Conservation (phyloP, 2,329 filamentous ascomycete genomes). For the Hymenoscyphus repandus region DNA sequence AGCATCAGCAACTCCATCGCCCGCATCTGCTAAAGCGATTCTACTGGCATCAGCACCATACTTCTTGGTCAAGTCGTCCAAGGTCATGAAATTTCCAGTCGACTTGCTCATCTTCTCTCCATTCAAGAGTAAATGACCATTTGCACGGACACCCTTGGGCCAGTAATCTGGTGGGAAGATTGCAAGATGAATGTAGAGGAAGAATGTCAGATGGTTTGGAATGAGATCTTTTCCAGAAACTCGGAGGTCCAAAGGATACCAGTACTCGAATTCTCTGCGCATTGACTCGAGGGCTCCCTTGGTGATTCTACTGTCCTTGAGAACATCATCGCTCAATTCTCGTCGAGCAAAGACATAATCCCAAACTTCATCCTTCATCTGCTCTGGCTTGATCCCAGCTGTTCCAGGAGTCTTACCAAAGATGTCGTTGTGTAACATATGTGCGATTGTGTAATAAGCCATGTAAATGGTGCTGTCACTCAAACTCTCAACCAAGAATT, state of each 20-base stretch:
- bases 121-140: slow-evolving; percentile 91
- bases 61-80: slow-evolving; percentile 80
- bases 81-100: slow-evolving; percentile 93
- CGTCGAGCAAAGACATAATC: slow-evolving; percentile 87
- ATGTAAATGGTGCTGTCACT: slow-evolving; percentile 92
- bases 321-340: slow-evolving; percentile 60
- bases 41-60: slow-evolving; percentile 91
- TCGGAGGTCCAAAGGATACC: slow-evolving; percentile 87
- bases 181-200: slow-evolving; percentile 87
- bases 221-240: slow-evolving; percentile 91
- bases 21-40: slow-evolving; percentile 88
- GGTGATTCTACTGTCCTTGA: slow-evolving; percentile 63
- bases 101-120: slow-evolving; percentile 99
- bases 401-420: slow-evolving; percentile 71
- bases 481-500: slow-evolving; percentile 87
- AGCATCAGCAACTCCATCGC: slow-evolving; percentile 89
- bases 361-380: slow-evolving; percentile 95
- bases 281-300: slow-evolving; percentile 70
- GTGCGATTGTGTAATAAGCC: slow-evolving; percentile 67
- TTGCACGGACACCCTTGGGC: slow-evolving; percentile 79
- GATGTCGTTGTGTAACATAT: slow-evolving; percentile 73
- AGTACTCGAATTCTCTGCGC: slow-evolving; percentile 93
- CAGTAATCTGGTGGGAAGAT: slow-evolving; percentile 85
- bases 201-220: slow-evolving; percentile 92
- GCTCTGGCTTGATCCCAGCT: slow-evolving; percentile 66